Evolutionary conservation across 768 basidiomycete species (phyloP), one percentile per base, ranked within the genome.

Genomic region (Collybia sp.): DNA sequence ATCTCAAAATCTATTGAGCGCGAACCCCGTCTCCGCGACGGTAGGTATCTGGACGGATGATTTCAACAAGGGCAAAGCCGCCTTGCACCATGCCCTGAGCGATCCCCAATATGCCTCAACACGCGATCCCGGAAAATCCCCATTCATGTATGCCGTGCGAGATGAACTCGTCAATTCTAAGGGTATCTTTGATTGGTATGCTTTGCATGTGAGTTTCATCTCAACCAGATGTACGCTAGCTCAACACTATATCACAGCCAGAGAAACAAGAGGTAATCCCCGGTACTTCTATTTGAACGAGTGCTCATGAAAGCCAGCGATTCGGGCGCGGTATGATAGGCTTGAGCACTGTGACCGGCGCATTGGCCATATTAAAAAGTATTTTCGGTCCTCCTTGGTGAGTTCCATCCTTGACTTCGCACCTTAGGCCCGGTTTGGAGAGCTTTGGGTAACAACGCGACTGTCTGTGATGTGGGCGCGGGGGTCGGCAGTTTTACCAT

Each of bases 401-500:
- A 10, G 32, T 39, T 25, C n/a, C 25, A 8, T 25, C 25, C 3
- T 8, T 25, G 8, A 25, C 25, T 8, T 25, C 25, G 25, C 25
- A 8, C 25, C 8, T 25, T 25, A 25, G 25, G 25, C 25, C 25
- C 25, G 25, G 25, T 25, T 25, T 25, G 25, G 25, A 25, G 8
- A 8, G 25, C 25, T 3, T 8, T 25, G 25, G 25, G 8, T 8
- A 25, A 25, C 10, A 62, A 60, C 10, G 54, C 64, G 10, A 53
- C 59, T 6, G 54, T 73, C 12, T 68, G 69, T 33, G 71, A 73
- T 45, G 66, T 73, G 5, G 73, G 68, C 6, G 68, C 68, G 13
- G 66, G 67, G 5, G 59, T 67, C 40, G 73, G 72, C 0, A 58
- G 62, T 43, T 58, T 68, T 13, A 56, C 62, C 2, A 53, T 71